Percentiles rank a stretch among this genome's conserved stretches.
Evolutionary conservation across 2,329 filamentous ascomycete species (phyloP).

Genomic region (Talaromyces atroroseus): DNA sequence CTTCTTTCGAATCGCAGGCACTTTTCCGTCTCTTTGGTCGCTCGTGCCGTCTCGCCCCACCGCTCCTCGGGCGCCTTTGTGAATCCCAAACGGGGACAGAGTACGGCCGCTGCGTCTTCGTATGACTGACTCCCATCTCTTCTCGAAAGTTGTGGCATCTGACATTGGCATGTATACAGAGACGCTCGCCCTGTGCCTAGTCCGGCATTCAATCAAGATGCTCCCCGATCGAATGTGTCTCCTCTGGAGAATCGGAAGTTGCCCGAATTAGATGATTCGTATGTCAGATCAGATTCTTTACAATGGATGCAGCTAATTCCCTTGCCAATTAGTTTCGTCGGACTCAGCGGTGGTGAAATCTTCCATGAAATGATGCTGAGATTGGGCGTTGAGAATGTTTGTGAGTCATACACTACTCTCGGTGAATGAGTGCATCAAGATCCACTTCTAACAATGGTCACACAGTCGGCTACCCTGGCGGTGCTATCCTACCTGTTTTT

Average conservation of each 20-base stretch:
- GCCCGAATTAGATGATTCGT: constrained; percentile 74
- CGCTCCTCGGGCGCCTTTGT: constrained; percentile 33
- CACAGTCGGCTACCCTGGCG: constrained; percentile 80
- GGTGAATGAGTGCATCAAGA: not conserved
- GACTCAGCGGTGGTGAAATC: constrained; percentile 91
- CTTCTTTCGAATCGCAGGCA: constrained; percentile 32
- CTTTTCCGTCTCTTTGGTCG: constrained; percentile 43
- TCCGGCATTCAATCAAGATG: constrained; percentile 53
- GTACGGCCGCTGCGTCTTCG: constrained; percentile 46
- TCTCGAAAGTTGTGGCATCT: not conserved
- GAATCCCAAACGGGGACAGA: constrained; percentile 39
- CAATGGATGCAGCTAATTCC: not conserved
- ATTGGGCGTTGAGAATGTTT: constrained; percentile 87
- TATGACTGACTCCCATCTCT: constrained; percentile 42
- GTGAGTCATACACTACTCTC: constrained; percentile 51
- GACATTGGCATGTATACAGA: constrained; percentile 29
- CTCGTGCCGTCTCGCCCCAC: constrained; percentile 43
- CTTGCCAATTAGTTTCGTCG: constrained; percentile 64
- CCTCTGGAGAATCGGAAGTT: constrained; percentile 58
- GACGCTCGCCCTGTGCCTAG: constrained; percentile 57
- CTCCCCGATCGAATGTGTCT: constrained; percentile 58
- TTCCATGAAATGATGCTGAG: constrained; percentile 99
- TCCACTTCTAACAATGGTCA: not conserved
- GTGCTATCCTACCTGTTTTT: constrained; percentile 94
- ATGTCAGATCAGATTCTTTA: constrained; percentile 36